Conservation (phyloP, 352 stramenopile species). For the Phytophthora pini region DNA sequence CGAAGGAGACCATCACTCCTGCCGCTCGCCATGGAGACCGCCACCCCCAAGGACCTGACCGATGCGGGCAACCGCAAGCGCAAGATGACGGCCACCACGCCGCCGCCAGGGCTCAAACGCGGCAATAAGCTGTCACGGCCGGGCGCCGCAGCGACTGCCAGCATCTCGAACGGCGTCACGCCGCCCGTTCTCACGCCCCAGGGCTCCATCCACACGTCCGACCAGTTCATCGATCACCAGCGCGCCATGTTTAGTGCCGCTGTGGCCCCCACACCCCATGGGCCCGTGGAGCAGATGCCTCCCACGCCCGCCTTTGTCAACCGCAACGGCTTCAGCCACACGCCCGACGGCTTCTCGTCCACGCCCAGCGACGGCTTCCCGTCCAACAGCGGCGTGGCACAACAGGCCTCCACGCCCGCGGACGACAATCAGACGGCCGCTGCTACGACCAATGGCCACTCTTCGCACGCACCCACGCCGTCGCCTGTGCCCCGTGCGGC, state of each 20-base stretch:
- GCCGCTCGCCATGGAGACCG: constrained; percentile 31
- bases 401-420: constrained; percentile 27
- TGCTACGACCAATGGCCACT: constrained; percentile 21
- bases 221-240: constrained; percentile 81
- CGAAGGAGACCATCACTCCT: constrained; percentile 27
- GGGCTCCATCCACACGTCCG: constrained; percentile 62
- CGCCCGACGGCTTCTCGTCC: constrained; percentile 70
- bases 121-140: constrained; percentile 61
- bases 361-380: constrained; percentile 55
- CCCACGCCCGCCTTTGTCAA: constrained; percentile 84
- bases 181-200: constrained; percentile 47
- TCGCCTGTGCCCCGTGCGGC: constrained; percentile 68
- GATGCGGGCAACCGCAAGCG: constrained; percentile 70
- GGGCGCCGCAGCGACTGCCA: constrained; percentile 19
- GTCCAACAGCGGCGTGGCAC: constrained; percentile 32
- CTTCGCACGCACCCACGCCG: constrained; percentile 59
- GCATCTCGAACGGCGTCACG: constrained; percentile 47
- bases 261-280: constrained; percentile 81
- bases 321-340: constrained; percentile 67
- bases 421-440: constrained; percentile 35
- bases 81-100: constrained; percentile 66
- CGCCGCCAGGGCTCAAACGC: constrained; percentile 50
- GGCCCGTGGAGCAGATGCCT: constrained; percentile 78
- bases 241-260: constrained; percentile 76
- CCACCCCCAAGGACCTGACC: constrained; percentile 34